These are phyloP conservation scores for Aschersonia sp. DNA, from an alignment of 2,329 filamentous ascomycete genomes.

Conservation along the genomic window DNA sequence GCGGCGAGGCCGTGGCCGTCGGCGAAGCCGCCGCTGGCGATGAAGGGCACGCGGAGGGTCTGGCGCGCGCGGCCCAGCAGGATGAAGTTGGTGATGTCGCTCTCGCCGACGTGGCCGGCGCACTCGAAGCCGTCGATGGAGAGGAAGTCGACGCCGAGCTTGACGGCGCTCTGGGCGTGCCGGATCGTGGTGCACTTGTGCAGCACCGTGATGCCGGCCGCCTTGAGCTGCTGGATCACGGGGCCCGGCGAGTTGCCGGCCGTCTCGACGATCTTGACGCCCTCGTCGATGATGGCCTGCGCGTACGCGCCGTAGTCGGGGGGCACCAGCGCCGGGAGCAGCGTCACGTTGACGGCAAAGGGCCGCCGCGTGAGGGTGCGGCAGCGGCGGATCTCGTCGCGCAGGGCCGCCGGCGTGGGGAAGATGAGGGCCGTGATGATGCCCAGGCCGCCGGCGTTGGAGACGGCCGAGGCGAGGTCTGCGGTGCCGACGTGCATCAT, in stretches of 20 bases:
- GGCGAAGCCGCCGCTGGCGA: conserved; percentile 89
- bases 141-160: conserved; percentile 91
- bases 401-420: conserved; percentile 79
- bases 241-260: conserved; percentile 80
- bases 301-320: conserved; percentile 90
- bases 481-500: conserved; percentile 82
- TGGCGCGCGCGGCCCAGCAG: conserved; percentile 76
- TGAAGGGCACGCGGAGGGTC: conserved; percentile 73
- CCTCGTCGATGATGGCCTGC: conserved; percentile 85
- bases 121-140: conserved; percentile 98
- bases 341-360: conserved; percentile 90
- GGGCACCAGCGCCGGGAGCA: conserved; percentile 76
- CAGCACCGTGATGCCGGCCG: conserved; percentile 61
- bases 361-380: conserved; percentile 62
- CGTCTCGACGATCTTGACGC: conserved; percentile 81
- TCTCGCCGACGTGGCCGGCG: conserved; percentile 77
- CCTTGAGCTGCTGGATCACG: conserved; percentile 79
- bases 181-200: conserved; percentile 98
- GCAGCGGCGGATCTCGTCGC: conserved; percentile 83
- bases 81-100: conserved; percentile 81
- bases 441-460: conserved; percentile 69
- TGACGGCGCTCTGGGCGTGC: conserved; percentile 80
- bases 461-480: conserved; percentile 61
- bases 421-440: conserved; percentile 84
- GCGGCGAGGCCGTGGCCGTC: conserved; percentile 89